Percentiles rank a stretch among this genome's conserved stretches.
Conservation (phyloP, 1,139 yeast species). For the Yamadazyma sp. region DNA sequence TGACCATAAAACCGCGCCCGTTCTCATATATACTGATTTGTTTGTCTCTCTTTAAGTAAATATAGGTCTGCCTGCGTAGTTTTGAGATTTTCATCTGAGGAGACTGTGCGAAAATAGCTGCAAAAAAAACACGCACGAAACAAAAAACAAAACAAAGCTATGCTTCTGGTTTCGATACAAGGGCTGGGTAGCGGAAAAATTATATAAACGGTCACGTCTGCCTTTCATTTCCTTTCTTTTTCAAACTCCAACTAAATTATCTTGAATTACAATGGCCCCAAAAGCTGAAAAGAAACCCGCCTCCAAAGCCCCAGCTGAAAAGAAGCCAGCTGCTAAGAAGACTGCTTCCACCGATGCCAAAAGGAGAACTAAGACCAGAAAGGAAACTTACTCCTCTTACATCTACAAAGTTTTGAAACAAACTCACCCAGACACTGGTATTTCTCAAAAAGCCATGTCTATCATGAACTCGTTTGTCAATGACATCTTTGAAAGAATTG, state of each 20-base stretch:
- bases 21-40: background rate
- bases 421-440: slow-evolving; percentile 99
- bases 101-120: background rate
- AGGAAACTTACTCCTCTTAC: slow-evolving; percentile 98
- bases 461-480: slow-evolving; percentile 98
- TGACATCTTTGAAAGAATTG: slow-evolving; percentile 94
- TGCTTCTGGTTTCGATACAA: background rate
- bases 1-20: background rate
- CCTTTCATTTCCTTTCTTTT: background rate
- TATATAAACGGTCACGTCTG: slow-evolving; percentile 4
- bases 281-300: slow-evolving; percentile 99
- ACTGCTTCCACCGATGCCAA: slow-evolving; percentile 82
- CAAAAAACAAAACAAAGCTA: background rate
- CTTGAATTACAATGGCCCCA: slow-evolving; percentile 75
- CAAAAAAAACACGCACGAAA: slow-evolving; percentile 1
- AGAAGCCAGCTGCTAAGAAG: slow-evolving; percentile 95
- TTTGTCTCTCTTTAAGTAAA: background rate
- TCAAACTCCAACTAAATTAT: slow-evolving; percentile 2
- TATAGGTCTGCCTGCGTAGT: background rate
- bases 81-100: background rate
- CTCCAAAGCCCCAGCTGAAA: slow-evolving; percentile 97
- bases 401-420: slow-evolving; percentile 98
- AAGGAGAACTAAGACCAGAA: slow-evolving; percentile 96
- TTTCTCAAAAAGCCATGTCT: slow-evolving; percentile 98
- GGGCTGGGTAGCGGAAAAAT: background rate